A percentile compares a stretch with the other conserved stretches of the same genome.
These are phyloP conservation scores for Ascoidea rubescens DNA, from an alignment of 805 yeast genomes.

Conservation along the genomic window DNA sequence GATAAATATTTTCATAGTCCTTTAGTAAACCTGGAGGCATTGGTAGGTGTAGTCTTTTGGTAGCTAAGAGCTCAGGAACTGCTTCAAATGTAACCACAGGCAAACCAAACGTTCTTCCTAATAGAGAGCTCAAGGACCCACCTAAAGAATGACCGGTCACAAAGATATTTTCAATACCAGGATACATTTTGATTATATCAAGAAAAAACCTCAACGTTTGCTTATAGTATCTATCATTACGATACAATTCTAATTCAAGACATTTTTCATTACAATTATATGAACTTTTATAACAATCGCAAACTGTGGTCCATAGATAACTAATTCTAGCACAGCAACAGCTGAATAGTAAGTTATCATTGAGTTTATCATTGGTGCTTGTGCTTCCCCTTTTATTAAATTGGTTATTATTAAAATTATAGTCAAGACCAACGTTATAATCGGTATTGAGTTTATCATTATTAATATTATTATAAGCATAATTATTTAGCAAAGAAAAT, in stretches of 20 bases:
- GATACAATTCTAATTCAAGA: conserved; percentile 57
- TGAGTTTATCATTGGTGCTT: conserved; percentile 62
- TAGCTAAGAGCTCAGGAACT: conserved; percentile 82
- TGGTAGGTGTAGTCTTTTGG: conserved; percentile 77
- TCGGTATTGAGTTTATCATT: conserved; percentile 13
- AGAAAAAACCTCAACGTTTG: conserved; percentile 67
- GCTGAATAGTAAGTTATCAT: conserved; percentile 80
- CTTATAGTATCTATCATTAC: conserved; percentile 71
- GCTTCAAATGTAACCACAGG: conserved; percentile 89
- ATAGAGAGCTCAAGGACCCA: conserved; percentile 66
- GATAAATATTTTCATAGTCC: conserved; percentile 79
- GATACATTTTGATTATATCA: conserved; percentile 54
- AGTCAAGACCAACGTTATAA: background rate
- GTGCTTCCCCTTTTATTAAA: conserved; percentile 43
- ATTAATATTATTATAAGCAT: background rate
- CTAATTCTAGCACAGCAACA: conserved; percentile 94
- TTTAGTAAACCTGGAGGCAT: conserved; percentile 81
- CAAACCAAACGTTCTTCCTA: conserved; percentile 81
- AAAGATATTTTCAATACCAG: conserved; percentile 60
- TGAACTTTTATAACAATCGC: conserved; percentile 78
- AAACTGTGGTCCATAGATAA: conserved; percentile 86
- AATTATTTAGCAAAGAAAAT: conserved; percentile 36
- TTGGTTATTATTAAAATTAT: background rate
- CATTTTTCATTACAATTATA: conserved; percentile 86
- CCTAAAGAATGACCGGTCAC: conserved; percentile 92